Evolutionary conservation across 106 monocot species (phyloP).

Genomic region (Apostasia shenzhenica): DNA sequence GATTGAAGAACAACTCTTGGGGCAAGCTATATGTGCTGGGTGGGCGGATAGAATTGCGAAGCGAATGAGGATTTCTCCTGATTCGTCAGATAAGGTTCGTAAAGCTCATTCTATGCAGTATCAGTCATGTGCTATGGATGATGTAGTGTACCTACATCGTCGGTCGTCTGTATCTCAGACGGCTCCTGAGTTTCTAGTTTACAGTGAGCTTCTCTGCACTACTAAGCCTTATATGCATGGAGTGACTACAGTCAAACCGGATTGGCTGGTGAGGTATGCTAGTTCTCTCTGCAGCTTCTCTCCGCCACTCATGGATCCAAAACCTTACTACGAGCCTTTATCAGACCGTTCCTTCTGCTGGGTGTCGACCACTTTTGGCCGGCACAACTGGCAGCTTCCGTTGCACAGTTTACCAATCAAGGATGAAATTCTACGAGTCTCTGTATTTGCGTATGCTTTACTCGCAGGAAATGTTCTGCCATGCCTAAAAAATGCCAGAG

Average conservation of each 20-base stretch:
- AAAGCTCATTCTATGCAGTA: conserved; percentile 48
- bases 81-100: conserved; percentile 35
- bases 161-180: conserved; percentile 68
- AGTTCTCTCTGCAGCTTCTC: conserved; percentile 76
- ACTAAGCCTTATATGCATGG: conserved; percentile 93
- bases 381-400: conserved; percentile 85
- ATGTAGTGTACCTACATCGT: conserved; percentile 67
- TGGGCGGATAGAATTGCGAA: conserved; percentile 94
- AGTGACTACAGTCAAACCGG: conserved; percentile 66
- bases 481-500: conserved; percentile 49
- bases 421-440: conserved; percentile 31
- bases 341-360: conserved; percentile 63
- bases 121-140: conserved; percentile 55
- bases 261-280: conserved; percentile 80
- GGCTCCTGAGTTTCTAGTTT: conserved; percentile 78
- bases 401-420: conserved; percentile 60
- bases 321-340: conserved; percentile 71
- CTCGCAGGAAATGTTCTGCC: conserved; percentile 81
- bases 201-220: conserved; percentile 58
- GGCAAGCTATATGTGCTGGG: conserved; percentile 88
- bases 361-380: conserved; percentile 79
- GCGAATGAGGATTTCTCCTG: conserved; percentile 24
- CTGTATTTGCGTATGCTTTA: conserved; percentile 74
- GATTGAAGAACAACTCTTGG: conserved; percentile 74
- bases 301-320: conserved; percentile 63